Percentiles rank a stretch among this genome's conserved stretches.
Evolutionary conservation across 1,284 basidiomycete species (phyloP).

Genomic region (Cryptococcus sp.): DNA sequence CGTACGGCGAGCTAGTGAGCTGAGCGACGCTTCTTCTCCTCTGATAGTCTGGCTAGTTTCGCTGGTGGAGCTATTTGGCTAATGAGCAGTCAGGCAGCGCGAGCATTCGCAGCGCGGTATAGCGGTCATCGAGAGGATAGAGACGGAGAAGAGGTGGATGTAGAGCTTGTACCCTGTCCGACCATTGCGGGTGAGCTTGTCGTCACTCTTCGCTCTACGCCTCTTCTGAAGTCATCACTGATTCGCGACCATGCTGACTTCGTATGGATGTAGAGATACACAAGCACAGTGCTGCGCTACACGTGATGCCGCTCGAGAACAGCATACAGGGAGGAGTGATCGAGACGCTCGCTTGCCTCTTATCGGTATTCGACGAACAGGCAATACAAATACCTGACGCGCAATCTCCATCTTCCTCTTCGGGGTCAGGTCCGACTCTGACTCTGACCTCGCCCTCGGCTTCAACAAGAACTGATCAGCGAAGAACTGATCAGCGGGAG

Average conservation of each 20-base stretch:
- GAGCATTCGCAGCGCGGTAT: slow-evolving; percentile 23
- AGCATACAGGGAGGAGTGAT: slow-evolving; percentile 50
- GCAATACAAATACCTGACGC: no score
- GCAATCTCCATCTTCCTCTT: no score
- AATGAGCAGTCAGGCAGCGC: slow-evolving; percentile 19
- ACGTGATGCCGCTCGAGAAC: slow-evolving; percentile 52
- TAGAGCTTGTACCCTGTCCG: slow-evolving; percentile 35
- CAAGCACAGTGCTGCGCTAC: slow-evolving; percentile 24
- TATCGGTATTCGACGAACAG: slow-evolving; percentile 13
- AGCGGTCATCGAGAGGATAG: background rate
- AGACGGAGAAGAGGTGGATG: background rate
- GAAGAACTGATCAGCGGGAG: background rate
- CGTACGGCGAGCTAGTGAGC: slow-evolving; percentile 50
- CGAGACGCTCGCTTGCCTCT: slow-evolving; percentile 48
- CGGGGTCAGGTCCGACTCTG: no score
- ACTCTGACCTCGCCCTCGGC: no score
- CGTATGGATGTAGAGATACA: slow-evolving; percentile 29
- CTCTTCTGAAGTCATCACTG: no score
- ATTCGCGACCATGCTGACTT: background rate
- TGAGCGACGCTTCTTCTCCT: background rate
- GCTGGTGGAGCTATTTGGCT: background rate
- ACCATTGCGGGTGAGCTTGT: slow-evolving; percentile 33
- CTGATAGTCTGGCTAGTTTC: background rate
- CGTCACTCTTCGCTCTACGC: background rate
- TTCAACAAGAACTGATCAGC: no score